A percentile compares a stretch with the other conserved stretches of the same genome.
phyloP scores from a whole-genome alignment of 2,329 filamentous ascomycete genomes.

The Colletotrichum abscissum region DNA sequence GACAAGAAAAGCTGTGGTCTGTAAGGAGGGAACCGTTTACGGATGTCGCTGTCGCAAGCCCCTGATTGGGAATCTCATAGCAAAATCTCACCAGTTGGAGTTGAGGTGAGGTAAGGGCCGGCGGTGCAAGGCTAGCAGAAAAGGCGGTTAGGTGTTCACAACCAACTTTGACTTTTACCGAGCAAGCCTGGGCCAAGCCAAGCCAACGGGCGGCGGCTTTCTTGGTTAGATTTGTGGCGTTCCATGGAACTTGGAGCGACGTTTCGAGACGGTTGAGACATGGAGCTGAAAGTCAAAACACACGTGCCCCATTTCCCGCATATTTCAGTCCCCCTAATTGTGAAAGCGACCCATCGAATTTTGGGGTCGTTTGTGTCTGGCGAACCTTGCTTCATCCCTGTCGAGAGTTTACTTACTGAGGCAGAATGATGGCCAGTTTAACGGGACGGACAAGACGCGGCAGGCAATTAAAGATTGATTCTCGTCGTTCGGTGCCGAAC shows the following conservation, averaged over 20 bases:
- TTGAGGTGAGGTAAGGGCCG: too few species aligned
- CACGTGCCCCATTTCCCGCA: background rate
- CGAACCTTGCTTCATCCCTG: background rate
- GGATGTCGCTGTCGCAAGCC: too few species aligned
- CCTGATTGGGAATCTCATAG: too few species aligned
- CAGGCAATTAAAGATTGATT: too few species aligned
- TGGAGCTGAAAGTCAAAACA: constrained; percentile 3
- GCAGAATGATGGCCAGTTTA: background rate
- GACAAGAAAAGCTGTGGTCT: background rate
- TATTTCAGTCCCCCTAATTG: background rate
- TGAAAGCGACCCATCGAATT: background rate
- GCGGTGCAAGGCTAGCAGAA: too few species aligned
- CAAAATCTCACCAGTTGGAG: too few species aligned
- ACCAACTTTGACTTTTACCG: background rate
- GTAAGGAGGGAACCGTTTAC: background rate
- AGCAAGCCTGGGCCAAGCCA: background rate
- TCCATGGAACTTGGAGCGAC: background rate
- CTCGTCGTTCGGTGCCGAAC: too few species aligned
- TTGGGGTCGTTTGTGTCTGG: background rate
- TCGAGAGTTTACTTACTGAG: background rate
- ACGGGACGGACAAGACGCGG: background rate
- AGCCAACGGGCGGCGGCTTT: background rate
- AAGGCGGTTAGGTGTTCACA: background rate
- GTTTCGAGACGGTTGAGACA: constrained; percentile 10
- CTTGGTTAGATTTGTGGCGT: background rate